Base-by-base conservation (phyloP, 2,329 filamentous ascomycete species). In the Raffaelea arxii region DNA sequence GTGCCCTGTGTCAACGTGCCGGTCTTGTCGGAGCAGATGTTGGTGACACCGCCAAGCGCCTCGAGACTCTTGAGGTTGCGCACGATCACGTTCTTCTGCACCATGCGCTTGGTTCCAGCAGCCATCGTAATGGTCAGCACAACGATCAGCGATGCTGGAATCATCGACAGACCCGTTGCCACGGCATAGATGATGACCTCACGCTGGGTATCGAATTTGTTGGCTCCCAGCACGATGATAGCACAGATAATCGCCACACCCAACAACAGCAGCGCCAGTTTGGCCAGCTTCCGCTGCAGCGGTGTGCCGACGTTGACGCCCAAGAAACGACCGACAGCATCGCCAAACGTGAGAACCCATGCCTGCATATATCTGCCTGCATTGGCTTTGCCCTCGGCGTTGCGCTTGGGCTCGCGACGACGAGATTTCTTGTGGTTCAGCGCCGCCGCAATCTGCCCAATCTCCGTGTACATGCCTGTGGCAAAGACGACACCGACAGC, bases 271-370 rank as follows among this genome's bases (percentile, higher is more conserved):
- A 83, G 65, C 7, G 80, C 80, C 40, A 84, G 69, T 58, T 79
- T 78, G 22, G 78, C 80, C 16, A 85, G 66, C 53, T 79, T 82
- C 48, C 74, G 70, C 58, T 83, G 79, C n/a, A 85, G 66, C 1
- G 80, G 81, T 3, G 80, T 84, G 32, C 81, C 81, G 9, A 80
- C 73, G 49, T 73, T 79, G 47, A 82, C 69, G 39, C 81, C 80
- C 1, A 84, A 64, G 55, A 84, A 81, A 14, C 67, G 65, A n/a
- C 76, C 77, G 41, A 79, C 59, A 7, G 71, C 70, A 58, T 80
- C 75, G n/a, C 62, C 65, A 21, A 66, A 61, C 9, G 74, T 78
- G 62, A 66, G 51, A 9, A 52, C 52, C 44, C 58, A 59, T 11
- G 63, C 63, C 44, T 65, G 54, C 9, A 62, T 49, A 43, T 74